These are phyloP conservation scores for Jaltomata sinuosa DNA, from an alignment of 257 asterid genomes.

Conservation along the genomic window DNA sequence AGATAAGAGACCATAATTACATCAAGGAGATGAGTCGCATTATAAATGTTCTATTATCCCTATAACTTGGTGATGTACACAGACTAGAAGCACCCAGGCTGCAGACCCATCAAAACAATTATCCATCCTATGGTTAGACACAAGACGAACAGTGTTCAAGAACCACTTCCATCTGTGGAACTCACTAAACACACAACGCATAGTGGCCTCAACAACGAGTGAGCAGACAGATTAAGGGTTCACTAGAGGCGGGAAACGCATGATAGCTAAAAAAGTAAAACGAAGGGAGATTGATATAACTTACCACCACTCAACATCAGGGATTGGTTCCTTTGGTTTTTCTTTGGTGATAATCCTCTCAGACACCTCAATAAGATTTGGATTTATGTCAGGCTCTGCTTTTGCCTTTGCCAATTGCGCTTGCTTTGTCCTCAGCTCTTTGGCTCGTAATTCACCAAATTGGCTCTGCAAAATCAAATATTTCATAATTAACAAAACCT, in stretches of 20 bases:
- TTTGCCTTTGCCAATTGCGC: conserved; percentile 88
- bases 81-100: not conserved
- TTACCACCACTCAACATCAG: conserved; percentile 99
- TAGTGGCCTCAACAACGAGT: not conserved
- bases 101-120: not conserved
- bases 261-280: not conserved
- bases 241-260: not conserved
- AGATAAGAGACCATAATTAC: not conserved
- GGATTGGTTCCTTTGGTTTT: conserved; percentile 73
- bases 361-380: conserved; percentile 85
- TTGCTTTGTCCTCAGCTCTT: conserved; percentile 86
- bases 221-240: not conserved
- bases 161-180: not conserved
- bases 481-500: not conserved
- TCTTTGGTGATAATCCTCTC: conserved; percentile 77
- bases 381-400: conserved; percentile 89
- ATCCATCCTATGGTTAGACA: not conserved
- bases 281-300: conserved; percentile 9
- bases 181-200: not conserved
- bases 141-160: not conserved
- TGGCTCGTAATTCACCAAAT: conserved; percentile 94
- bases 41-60: not conserved
- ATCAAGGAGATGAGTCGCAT: not conserved
- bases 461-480: conserved; percentile 44
- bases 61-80: not conserved